Conservation (phyloP, 768 basidiomycete species). For the Nevesoporus exiguus region DNA sequence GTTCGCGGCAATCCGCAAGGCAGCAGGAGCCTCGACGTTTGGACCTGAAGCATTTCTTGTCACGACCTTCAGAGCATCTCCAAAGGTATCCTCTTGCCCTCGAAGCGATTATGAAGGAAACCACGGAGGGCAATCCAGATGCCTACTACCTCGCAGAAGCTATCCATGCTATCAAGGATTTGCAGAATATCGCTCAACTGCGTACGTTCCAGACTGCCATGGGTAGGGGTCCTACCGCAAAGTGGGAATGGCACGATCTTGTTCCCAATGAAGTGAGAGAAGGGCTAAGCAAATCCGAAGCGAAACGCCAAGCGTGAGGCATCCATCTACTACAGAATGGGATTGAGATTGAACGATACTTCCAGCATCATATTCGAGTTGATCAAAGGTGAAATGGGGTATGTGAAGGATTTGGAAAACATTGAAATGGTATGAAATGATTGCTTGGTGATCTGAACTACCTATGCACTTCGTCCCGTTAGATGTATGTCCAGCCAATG, state of each 20-base stretch:
- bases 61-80: constrained; percentile 59
- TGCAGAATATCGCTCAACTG: constrained; percentile 79
- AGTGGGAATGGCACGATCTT: constrained; percentile 90
- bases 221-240: constrained; percentile 73
- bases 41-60: constrained; percentile 61
- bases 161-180: constrained; percentile 74
- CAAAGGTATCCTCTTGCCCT: constrained; percentile 74
- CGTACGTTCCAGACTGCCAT: constrained; percentile 89
- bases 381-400: constrained; percentile 94
- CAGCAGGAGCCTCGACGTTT: constrained; percentile 56
- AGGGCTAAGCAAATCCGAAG: constrained; percentile 65
- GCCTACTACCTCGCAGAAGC: constrained; percentile 81
- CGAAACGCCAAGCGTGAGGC: constrained; percentile 80
- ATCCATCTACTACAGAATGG: background rate
- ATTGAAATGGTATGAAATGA: constrained; percentile 58
- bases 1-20: constrained; percentile 44
- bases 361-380: constrained; percentile 86
- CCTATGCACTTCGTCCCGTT: constrained; percentile 7
- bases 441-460: constrained; percentile 16
- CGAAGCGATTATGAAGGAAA: constrained; percentile 84
- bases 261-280: constrained; percentile 65
- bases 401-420: constrained; percentile 87
- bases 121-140: constrained; percentile 76
- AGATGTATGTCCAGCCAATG: constrained; percentile 84
- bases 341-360: background rate